These are phyloP conservation scores for Boletus speciosus DNA, from an alignment of 768 basidiomycete species.

Conservation along the genomic window DNA sequence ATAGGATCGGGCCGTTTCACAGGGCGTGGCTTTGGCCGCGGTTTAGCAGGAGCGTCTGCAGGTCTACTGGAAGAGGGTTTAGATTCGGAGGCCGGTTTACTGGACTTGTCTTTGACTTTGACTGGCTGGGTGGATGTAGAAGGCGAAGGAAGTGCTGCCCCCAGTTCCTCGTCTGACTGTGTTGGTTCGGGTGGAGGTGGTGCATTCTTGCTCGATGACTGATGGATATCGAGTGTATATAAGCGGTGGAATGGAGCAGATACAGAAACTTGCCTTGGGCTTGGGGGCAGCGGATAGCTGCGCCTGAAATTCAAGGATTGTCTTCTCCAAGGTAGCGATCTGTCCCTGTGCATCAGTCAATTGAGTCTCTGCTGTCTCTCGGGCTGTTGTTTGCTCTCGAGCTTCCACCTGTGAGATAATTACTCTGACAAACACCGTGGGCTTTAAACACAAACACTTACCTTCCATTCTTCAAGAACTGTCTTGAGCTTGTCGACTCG, in stretches of 20 bases:
- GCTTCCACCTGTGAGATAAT: constrained; percentile 36
- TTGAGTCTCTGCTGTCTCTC: constrained; percentile 33
- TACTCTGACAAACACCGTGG: not conserved
- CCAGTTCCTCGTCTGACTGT: constrained; percentile 26
- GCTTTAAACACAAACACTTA: constrained; percentile 20
- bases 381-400: constrained; percentile 36
- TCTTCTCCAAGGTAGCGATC: constrained; percentile 32
- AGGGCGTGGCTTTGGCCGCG: constrained; percentile 22
- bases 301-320: constrained; percentile 42
- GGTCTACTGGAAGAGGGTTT: constrained; percentile 20
- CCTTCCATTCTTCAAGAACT: constrained; percentile 46
- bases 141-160: constrained; percentile 9
- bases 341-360: constrained; percentile 32
- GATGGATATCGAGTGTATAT: not conserved
- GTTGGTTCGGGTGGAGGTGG: constrained; percentile 2
- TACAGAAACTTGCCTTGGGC: constrained; percentile 18
- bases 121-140: constrained; percentile 11
- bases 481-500: constrained; percentile 42
- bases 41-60: constrained; percentile 18
- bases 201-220: constrained; percentile 15
- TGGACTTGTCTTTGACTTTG: constrained; percentile 18
- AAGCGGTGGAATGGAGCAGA: constrained; percentile 4
- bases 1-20: constrained; percentile 16
- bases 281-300: constrained; percentile 40
- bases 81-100: constrained; percentile 9